Conservation (phyloP, 2,329 filamentous ascomycete genomes). For the Akanthomyces lecanii region DNA sequence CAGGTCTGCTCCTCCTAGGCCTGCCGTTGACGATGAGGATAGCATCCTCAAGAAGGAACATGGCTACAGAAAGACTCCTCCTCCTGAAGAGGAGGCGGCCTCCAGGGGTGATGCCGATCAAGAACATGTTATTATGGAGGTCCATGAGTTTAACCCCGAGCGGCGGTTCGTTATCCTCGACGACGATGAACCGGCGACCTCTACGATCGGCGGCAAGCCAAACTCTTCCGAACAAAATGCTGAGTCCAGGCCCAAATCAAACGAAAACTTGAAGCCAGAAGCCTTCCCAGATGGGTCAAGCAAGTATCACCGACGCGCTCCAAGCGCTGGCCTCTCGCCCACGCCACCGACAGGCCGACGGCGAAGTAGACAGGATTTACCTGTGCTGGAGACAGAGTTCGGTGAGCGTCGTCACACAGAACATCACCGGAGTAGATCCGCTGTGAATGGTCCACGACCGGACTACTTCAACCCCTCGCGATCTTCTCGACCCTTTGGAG, state of each 20-base stretch:
- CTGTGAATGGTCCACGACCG: constrained; percentile 28
- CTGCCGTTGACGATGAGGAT: constrained; percentile 66
- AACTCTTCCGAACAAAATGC: constrained; percentile 27
- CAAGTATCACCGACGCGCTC: not conserved
- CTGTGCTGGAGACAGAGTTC: constrained; percentile 42
- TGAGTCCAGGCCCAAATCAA: constrained; percentile 16
- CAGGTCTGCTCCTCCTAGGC: constrained; percentile 48
- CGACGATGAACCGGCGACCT: constrained; percentile 24
- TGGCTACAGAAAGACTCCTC: constrained; percentile 31
- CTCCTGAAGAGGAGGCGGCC: constrained; percentile 50
- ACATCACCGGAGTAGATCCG: constrained; percentile 35
- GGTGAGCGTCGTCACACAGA: constrained; percentile 25
- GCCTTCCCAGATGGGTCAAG: not conserved
- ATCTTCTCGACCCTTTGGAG: constrained; percentile 27
- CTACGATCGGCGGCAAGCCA: constrained; percentile 20
- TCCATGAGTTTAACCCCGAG: constrained; percentile 57
- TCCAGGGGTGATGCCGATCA: constrained; percentile 65
- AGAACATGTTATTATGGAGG: constrained; percentile 60
- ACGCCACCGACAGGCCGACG: constrained; percentile 24
- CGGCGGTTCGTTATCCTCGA: constrained; percentile 60
- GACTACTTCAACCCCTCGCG: constrained; percentile 30
- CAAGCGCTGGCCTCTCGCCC: constrained; percentile 20
- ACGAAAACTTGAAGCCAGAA: not conserved
- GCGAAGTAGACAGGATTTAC: constrained; percentile 37
- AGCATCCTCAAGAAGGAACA: constrained; percentile 60